A percentile compares a stretch with the other conserved stretches of the same genome.
Evolutionary conservation across 2,329 filamentous ascomycete genomes (phyloP).

Genomic region (Pseudogymnoascus sp.): DNA sequence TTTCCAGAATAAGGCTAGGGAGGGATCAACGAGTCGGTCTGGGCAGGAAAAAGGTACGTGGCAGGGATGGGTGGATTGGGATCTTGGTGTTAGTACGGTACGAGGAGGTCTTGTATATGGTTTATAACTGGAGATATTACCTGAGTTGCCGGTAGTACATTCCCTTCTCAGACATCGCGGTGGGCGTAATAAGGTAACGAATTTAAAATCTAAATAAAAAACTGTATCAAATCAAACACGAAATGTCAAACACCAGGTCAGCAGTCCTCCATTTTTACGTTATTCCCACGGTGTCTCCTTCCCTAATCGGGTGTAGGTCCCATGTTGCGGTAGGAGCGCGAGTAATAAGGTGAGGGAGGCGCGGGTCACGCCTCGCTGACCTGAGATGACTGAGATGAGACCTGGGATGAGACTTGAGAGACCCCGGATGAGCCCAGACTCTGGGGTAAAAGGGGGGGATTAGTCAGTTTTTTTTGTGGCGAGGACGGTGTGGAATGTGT

Average conservation of each 20-base stretch:
- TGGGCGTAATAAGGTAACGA: not conserved
- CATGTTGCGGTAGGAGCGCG: not conserved
- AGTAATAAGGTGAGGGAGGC: not conserved
- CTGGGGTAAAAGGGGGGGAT: not conserved
- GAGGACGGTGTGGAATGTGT: not conserved
- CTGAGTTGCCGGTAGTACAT: not conserved
- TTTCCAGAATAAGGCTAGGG: not conserved
- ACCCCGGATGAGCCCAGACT: slow-evolving; percentile 1
- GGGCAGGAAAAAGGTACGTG: not conserved
- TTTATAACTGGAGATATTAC: not conserved
- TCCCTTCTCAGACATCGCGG: not conserved
- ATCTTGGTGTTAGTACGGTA: not conserved
- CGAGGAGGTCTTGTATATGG: not conserved
- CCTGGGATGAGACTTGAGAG: not conserved
- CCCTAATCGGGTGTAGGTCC: not conserved
- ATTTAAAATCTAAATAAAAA: not conserved
- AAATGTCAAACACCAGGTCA: slow-evolving; percentile 4
- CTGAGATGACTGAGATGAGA: not conserved
- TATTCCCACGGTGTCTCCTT: not conserved
- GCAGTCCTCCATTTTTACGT: not conserved
- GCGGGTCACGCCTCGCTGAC: too few species aligned
- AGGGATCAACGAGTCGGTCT: not conserved
- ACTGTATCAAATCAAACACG: not conserved
- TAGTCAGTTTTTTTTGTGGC: not conserved
- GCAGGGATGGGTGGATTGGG: not conserved